Conservation (phyloP, 345 rosid genomes). For the Hirschfeldia incana region DNA sequence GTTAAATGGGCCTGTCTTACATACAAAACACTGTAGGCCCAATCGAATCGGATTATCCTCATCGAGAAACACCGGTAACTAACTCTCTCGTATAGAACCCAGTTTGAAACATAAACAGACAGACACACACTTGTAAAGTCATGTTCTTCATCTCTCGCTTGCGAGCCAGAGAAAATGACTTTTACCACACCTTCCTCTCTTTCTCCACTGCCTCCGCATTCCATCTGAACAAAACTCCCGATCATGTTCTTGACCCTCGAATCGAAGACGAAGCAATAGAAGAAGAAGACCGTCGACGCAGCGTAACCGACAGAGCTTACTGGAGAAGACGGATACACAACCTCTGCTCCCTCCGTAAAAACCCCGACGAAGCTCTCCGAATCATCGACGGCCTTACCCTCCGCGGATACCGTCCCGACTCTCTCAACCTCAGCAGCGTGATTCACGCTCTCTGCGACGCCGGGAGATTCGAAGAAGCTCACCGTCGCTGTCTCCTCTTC, state of each 20-base stretch:
- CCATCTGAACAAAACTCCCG: neutral
- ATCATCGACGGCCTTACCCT: slow-evolving; percentile 51
- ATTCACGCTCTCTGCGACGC: slow-evolving; percentile 71
- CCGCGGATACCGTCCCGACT: slow-evolving; percentile 54
- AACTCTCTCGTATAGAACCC: neutral
- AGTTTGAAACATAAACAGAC: neutral
- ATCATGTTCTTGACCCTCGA: neutral
- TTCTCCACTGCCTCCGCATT: slow-evolving; percentile 16
- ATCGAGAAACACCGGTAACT: neutral
- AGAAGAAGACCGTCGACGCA: slow-evolving; percentile 38
- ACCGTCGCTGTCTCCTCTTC: slow-evolving; percentile 48
- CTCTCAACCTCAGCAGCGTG: slow-evolving; percentile 68
- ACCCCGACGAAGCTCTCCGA: slow-evolving; percentile 58
- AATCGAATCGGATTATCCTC: neutral
- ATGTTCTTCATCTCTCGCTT: slow-evolving; percentile 29
- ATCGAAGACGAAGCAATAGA: slow-evolving; percentile 26
- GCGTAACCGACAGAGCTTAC: slow-evolving; percentile 47
- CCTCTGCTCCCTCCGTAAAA: slow-evolving; percentile 46
- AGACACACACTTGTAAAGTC: neutral
- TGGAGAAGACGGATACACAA: slow-evolving; percentile 61
- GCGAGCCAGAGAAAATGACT: slow-evolving; percentile 27
- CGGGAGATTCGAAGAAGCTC: slow-evolving; percentile 65
- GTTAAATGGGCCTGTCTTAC: neutral
- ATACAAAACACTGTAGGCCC: neutral
- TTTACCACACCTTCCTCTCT: neutral